Evolutionary conservation across 306 rosid species (phyloP), one percentile per base, ranked within the genome.

Genomic region (Medicago lupulina): DNA sequence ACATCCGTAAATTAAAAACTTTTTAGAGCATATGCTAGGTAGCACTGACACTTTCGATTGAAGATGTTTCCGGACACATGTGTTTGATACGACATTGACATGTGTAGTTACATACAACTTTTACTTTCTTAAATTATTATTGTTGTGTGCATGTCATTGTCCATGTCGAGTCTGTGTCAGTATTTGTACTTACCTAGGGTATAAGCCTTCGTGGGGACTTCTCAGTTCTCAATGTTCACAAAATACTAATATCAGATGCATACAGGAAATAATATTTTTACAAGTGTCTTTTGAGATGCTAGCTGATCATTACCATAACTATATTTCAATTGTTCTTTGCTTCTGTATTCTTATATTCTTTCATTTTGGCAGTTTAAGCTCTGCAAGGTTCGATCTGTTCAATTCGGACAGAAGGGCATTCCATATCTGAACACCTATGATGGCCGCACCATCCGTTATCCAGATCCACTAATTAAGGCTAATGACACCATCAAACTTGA

Each of bases 401-500:
- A 89, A 82, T 85, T 89, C 73, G 92, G 97, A 9, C 92, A 87
- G 67, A 89, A 89, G 76, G 89, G 90, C 21, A 89, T 89, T 53
- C 97, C 97, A 25, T 86, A 87, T 63, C 53, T 89, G 19, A 88
- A 91, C 86, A 89, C 91, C 34, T 89, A 83, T 41, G 97, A 91
- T 67, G 97, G 93, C 1, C 86, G 97, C 34, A 89, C 92, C 40
- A 91, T 89, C 78, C 89, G 92, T 55, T 91, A 91, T 68, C 97
- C 92, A 0, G 97, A 91, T 82, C 95, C 97, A 0, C 62, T 89
- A 0, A 91, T 89, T 51, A 91, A 79, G 86, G 97, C 93, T 7
- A 90, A 92, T 25, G 96, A 92, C 87, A 92, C 97, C 15, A 83
- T 92, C 82, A 90, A 92, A 80, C 85, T 90, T 31, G 96, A 90